Evolutionary conservation across 148 eudicot genomes (phyloP), one percentile per base, ranked within the genome.

Genomic region (Rhododendron ferrugineum): DNA sequence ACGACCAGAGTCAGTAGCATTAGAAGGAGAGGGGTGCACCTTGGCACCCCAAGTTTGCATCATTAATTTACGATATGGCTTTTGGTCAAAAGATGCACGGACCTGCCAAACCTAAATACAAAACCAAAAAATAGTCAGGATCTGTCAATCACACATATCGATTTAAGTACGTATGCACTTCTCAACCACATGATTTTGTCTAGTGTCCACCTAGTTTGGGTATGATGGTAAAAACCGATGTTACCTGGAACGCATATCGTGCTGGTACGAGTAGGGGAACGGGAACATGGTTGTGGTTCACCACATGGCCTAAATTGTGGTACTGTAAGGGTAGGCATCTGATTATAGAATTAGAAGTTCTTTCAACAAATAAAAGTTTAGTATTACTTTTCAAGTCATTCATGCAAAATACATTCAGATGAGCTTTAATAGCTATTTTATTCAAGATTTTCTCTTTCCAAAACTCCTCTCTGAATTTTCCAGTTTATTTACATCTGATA

Each of bases 1-100:
- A 81, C 92, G 90, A 36, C 99, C 99, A 50, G 93, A 80, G 78
- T 95, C 93, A 26, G 99, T 96, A 73, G 94, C n/a, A 18, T 82
- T 90, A 18, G 99, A 96, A 60, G 99, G 99, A 50, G 99, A 96
- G 2, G 99, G 97, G 50, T 96, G 97, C 49, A 95, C 99, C 75
- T 92, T 92, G 9, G 99, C 99, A 20, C 99, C 99, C 95, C 97
- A 96, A 3, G 98, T 96, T 90, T 96, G 89, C 99, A 96, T 96
- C 99, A 96, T 96, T 49, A 96, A 85, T 92, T 92, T 96, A 47
- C 99, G 90, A 83, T 96, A 96, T 0, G 99, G 99, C 88, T 96
- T 96, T 81, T 95, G 98, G 89, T 96, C 99, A 80, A 90, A 96
- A 7, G 99, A 96, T 28, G 97, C 98, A 58, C 99, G 94, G 56